Percentiles rank a stretch among this genome's conserved stretches.
Conservation (phyloP, 1,284 basidiomycete genomes). For the Anthracocystis setariae region DNA sequence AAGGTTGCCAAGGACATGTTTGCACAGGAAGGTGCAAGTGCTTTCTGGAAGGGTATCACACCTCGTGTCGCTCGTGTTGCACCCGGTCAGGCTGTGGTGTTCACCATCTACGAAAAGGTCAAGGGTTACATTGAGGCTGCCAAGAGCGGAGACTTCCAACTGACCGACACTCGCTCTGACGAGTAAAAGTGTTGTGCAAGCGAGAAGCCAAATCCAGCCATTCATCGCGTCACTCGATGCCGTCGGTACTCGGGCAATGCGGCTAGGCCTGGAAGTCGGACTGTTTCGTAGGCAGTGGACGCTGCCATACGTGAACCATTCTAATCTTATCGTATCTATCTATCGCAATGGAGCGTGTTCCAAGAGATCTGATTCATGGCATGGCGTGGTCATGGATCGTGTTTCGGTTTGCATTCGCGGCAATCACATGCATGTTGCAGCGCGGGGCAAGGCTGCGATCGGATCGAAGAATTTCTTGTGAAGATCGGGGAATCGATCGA, state of each 20-base stretch:
- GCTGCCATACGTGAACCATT: neutral
- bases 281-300: too few species aligned
- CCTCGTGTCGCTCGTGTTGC: constrained; percentile 95
- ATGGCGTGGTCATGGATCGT: too few species aligned
- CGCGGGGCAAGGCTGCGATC: too few species aligned
- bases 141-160: constrained; percentile 58
- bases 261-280: too few species aligned
- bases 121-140: constrained; percentile 63
- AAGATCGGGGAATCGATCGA: too few species aligned
- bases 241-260: too few species aligned
- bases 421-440: too few species aligned
- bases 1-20: constrained; percentile 91
- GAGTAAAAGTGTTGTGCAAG: constrained; percentile 28
- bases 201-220: neutral
- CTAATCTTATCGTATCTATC: neutral
- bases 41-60: constrained; percentile 88
- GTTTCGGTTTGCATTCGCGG: too few species aligned
- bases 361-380: too few species aligned
- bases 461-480: too few species aligned
- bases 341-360: neutral
- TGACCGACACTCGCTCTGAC: constrained; percentile 57
- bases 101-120: constrained; percentile 69
- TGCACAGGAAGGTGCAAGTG: constrained; percentile 84
- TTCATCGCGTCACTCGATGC: neutral
- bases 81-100: constrained; percentile 74